Conservation (phyloP, 176 grass and related monocot species). For the Thinopyrum elongatum region DNA sequence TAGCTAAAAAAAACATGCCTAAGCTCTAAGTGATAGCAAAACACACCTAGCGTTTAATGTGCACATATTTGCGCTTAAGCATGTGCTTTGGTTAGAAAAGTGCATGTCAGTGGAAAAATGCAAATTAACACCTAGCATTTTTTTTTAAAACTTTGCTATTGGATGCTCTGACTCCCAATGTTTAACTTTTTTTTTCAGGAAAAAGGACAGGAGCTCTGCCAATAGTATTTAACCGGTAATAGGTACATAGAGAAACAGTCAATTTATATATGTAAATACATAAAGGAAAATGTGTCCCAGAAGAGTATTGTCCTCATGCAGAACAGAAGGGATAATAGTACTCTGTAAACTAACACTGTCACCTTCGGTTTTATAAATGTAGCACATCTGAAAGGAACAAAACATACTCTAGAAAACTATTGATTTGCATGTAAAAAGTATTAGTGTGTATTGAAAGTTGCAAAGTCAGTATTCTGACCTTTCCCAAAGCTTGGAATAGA, state of each 20-base stretch:
- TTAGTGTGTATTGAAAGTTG: neutral
- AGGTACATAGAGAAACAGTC: neutral
- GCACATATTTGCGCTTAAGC: too few species aligned
- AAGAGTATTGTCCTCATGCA: neutral
- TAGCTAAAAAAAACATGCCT: too few species aligned
- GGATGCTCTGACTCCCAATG: neutral
- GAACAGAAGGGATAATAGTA: neutral
- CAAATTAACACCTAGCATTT: too few species aligned
- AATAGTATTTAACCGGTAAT: slow-evolving; percentile 7
- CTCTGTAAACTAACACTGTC: neutral
- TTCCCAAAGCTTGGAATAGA: slow-evolving; percentile 37
- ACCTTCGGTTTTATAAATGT: neutral
- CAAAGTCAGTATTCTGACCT: slow-evolving; percentile 31
- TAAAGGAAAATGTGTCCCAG: neutral
- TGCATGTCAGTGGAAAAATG: too few species aligned
- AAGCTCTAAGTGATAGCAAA: too few species aligned
- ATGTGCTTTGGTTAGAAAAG: too few species aligned
- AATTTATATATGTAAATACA: neutral
- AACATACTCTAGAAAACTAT: slow-evolving; percentile 6
- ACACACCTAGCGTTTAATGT: too few species aligned
- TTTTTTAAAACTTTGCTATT: neutral
- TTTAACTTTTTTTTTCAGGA: neutral
- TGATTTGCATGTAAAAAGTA: neutral
- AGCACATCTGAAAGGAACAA: neutral
- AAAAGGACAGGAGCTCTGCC: neutral